Evolutionary conservation across 305 asterid genomes (phyloP).

Genomic region (Fraxinus nigra): DNA sequence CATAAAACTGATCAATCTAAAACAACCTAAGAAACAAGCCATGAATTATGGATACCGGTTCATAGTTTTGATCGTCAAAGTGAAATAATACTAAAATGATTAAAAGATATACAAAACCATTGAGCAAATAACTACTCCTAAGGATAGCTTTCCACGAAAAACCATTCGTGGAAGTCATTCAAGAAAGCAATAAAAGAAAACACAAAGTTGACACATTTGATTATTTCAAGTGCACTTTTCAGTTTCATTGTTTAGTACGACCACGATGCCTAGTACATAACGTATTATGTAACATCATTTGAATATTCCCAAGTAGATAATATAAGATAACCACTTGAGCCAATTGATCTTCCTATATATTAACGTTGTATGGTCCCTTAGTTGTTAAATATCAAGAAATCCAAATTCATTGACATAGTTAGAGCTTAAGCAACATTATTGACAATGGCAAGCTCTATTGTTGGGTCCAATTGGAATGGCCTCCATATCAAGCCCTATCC

Average conservation of each 20-base stretch:
- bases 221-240: slow-evolving; percentile 14
- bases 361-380: neutral
- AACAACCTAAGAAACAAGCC: no score
- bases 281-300: neutral
- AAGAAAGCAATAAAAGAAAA: no score
- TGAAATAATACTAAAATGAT: no score
- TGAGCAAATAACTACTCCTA: no score
- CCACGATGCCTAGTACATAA: neutral
- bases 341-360: neutral
- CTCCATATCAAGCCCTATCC: slow-evolving; percentile 12
- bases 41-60: no score
- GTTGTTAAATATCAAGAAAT: neutral
- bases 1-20: no score
- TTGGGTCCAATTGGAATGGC: slow-evolving; percentile 7
- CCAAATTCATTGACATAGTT: neutral
- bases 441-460: slow-evolving; percentile 25
- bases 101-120: no score
- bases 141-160: no score
- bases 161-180: no score
- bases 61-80: no score
- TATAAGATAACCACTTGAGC: neutral
- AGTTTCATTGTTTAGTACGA: neutral
- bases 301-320: neutral
- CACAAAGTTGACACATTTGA: slow-evolving; percentile 23
- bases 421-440: slow-evolving; percentile 1